Evolutionary conservation across 768 basidiomycete species (phyloP), one percentile per base, ranked within the genome.

Genomic region (Trametes cubensis): DNA sequence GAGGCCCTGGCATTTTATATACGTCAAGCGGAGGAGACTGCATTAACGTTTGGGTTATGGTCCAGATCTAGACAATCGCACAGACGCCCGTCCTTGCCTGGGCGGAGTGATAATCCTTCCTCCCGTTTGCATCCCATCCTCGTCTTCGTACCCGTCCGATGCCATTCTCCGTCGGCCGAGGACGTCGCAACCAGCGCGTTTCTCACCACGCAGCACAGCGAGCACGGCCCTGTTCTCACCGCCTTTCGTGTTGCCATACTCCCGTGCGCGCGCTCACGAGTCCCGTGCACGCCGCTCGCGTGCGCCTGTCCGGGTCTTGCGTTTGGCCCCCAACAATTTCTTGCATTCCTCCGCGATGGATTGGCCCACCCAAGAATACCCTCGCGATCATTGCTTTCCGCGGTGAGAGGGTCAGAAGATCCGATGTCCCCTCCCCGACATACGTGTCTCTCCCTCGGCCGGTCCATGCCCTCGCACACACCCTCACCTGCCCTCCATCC

Each of bases 391-490:
- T 14, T 11, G 23, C 40, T 18, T 10, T 23, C 28, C 25, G 18
- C 41, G 21, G 40, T 42, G 49, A 48, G 34, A 34, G 26, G 46
- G 56, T 48, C 62, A 42, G 62, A 63, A 58, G 62, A 63, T 63
- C 62, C 62, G 62, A 34, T 41, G 41, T 38, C 41, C 50, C 51
- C 26, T 48, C 25, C 41, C 21, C 56, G 26, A 45, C 51, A 47
- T 54, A 40, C 51, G 45, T 23, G 48, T 14, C 60, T 26, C 25
- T 28, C 30, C 26, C 38, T 55, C 60, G 60, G 60, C 60, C 60
- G 60, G 60, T 50, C 23, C 60, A 55, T 55, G 54, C 34, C 60
- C 46, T 38, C 44, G 17, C 34, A 49, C 47, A 7, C 57, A 26
- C 48, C 23, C 41, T n/a, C 44, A 54, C 40, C 47, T 50, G 53